Conservation (phyloP, 2,329 filamentous ascomycete species). For the Sporothrix pseudoabietina region DNA sequence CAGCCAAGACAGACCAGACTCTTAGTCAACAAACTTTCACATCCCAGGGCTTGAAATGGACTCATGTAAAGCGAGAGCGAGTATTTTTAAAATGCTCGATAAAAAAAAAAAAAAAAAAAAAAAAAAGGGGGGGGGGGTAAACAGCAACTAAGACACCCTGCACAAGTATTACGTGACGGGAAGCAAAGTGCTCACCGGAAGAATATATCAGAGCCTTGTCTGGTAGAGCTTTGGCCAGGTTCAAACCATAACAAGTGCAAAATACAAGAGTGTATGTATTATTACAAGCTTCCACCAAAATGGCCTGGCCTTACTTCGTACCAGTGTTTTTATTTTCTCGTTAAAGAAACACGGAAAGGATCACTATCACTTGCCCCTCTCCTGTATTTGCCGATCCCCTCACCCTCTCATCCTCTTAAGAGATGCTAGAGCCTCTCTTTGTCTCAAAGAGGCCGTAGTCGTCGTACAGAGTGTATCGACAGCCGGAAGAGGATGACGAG, state of each 20-base stretch:
- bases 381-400: conserved; percentile 13
- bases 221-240: background rate
- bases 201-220: background rate
- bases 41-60: background rate
- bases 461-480: background rate
- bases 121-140: background rate
- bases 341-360: background rate
- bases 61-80: background rate
- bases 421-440: background rate
- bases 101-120: background rate
- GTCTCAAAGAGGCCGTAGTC: background rate
- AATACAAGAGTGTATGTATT: background rate
- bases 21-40: background rate
- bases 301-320: background rate
- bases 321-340: too few relatives aligned
- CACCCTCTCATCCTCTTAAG: background rate
- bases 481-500: conserved; percentile 8
- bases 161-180: background rate
- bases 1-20: background rate
- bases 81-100: background rate
- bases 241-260: background rate
- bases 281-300: background rate
- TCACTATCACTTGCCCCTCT: background rate
- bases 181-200: background rate
- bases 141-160: background rate